Evolutionary conservation across 73 alveolate genomes (phyloP).

Genomic region (Blepharisma japonicum): DNA sequence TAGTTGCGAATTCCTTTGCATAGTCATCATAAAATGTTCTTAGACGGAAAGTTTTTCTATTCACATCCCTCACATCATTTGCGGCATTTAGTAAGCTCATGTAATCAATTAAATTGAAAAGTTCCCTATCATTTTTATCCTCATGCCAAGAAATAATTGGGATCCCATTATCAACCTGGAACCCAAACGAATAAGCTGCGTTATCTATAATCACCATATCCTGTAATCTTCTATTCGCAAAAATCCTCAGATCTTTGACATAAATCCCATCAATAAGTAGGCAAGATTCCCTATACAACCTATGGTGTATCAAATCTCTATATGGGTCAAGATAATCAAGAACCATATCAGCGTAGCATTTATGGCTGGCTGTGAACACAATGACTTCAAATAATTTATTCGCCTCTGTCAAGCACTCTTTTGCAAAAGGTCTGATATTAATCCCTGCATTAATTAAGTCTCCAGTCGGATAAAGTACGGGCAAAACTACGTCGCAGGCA

Average conservation of each 20-base stretch:
- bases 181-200: conserved; percentile 39
- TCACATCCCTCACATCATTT: conserved; percentile 43
- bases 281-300: conserved; percentile 68
- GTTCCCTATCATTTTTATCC: conserved; percentile 48
- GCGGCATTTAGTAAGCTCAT: conserved; percentile 33
- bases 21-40: not conserved
- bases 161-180: conserved; percentile 44
- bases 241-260: conserved; percentile 31
- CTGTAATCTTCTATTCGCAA: conserved; percentile 36
- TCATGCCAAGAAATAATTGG: conserved; percentile 37
- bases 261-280: conserved; percentile 37
- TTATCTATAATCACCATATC: conserved; percentile 43
- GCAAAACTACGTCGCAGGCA: conserved; percentile 35
- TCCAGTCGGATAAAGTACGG: conserved; percentile 45
- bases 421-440: conserved; percentile 60
- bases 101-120: conserved; percentile 37
- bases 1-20: not conserved
- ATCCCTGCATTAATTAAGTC: conserved; percentile 47
- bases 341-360: conserved; percentile 76
- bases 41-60: conserved; percentile 18
- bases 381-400: conserved; percentile 71
- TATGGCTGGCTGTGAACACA: conserved; percentile 83
- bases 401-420: conserved; percentile 62
- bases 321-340: conserved; percentile 58
- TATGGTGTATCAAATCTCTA: conserved; percentile 35